A percentile compares a stretch with the other conserved stretches of the same genome.
phyloP scores from a whole-genome alignment of 225 moss, liverwort and hornwort species.

The Physcomitrellopsis africana region DNA sequence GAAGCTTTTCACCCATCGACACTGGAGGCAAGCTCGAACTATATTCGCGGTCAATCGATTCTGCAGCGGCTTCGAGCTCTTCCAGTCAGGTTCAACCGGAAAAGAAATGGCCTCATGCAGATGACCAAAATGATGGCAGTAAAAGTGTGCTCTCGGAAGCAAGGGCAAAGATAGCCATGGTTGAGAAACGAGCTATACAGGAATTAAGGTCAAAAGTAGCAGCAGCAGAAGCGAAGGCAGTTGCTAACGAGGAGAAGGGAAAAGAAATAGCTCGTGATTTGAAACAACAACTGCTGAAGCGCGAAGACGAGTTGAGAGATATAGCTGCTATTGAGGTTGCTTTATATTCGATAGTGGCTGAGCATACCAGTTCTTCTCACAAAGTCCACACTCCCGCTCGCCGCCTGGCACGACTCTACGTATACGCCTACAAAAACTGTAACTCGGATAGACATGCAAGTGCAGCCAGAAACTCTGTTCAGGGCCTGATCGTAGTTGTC shows the following conservation, averaged over 20 bases:
- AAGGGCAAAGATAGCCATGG: conserved; percentile 77
- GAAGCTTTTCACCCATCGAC: not conserved
- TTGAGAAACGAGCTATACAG: conserved; percentile 80
- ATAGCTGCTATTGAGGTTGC: conserved; percentile 85
- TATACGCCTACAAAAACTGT: conserved; percentile 71
- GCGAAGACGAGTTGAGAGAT: conserved; percentile 76
- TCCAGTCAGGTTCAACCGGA: conserved; percentile 1
- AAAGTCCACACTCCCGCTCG: conserved; percentile 94
- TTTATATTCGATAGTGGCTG: conserved; percentile 72
- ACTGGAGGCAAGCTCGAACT: not conserved
- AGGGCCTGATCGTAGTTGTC: conserved; percentile 72
- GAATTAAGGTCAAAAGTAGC: conserved; percentile 82
- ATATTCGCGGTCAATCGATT: not conserved
- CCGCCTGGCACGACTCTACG: conserved; percentile 77
- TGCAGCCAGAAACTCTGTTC: conserved; percentile 72
- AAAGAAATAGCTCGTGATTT: conserved; percentile 41
- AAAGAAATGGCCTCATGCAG: conserved; percentile 18
- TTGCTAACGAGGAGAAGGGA: conserved; percentile 57
- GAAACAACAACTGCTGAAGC: conserved; percentile 45
- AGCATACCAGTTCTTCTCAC: conserved; percentile 82
- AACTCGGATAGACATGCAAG: conserved; percentile 69
- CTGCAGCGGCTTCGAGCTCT: not conserved
- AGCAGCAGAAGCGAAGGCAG: conserved; percentile 65
- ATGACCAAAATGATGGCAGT: conserved; percentile 41
- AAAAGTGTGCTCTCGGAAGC: conserved; percentile 72